These are phyloP conservation scores for Seiridium unicorne DNA, from an alignment of 2,329 filamentous ascomycete genomes.

Conservation along the genomic window DNA sequence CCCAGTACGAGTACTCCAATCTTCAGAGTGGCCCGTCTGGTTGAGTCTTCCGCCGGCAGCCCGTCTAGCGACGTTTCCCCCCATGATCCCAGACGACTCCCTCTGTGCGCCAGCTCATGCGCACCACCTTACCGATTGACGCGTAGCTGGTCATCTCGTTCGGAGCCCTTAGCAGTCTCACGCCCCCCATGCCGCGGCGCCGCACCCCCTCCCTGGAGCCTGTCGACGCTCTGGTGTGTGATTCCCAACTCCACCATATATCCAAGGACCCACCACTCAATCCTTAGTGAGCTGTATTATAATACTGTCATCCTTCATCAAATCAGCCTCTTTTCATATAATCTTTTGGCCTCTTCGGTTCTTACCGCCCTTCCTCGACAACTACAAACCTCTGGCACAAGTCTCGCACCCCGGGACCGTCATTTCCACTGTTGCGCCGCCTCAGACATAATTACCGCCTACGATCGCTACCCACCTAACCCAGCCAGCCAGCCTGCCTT, in stretches of 20 bases:
- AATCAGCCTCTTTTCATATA: constrained; percentile 10
- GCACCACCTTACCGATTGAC: constrained; percentile 4
- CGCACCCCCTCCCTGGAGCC: neutral
- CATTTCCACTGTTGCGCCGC: neutral
- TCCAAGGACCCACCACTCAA: constrained; percentile 10
- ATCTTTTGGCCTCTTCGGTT: constrained; percentile 6
- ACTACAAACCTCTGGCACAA: neutral
- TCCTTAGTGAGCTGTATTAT: constrained; percentile 13
- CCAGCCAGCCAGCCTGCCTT: no score
- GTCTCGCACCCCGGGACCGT: neutral
- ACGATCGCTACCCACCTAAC: no score
- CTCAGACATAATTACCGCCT: neutral
- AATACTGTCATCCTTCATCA: constrained; percentile 11
- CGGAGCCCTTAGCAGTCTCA: neutral
- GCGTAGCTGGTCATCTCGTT: constrained; percentile 6
- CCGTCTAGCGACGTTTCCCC: neutral
- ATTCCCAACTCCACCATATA: constrained; percentile 10
- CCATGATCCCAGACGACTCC: constrained; percentile 5
- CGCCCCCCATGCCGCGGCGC: neutral
- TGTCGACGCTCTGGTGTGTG: neutral
- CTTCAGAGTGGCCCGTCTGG: neutral
- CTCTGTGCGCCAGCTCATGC: constrained; percentile 5
- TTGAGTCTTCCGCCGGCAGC: constrained; percentile 3
- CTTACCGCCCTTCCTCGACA: constrained; percentile 5
- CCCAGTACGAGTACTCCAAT: neutral